phyloP scores from a whole-genome alignment of 1,284 basidiomycete species.

The Cerioporus squamosus region DNA sequence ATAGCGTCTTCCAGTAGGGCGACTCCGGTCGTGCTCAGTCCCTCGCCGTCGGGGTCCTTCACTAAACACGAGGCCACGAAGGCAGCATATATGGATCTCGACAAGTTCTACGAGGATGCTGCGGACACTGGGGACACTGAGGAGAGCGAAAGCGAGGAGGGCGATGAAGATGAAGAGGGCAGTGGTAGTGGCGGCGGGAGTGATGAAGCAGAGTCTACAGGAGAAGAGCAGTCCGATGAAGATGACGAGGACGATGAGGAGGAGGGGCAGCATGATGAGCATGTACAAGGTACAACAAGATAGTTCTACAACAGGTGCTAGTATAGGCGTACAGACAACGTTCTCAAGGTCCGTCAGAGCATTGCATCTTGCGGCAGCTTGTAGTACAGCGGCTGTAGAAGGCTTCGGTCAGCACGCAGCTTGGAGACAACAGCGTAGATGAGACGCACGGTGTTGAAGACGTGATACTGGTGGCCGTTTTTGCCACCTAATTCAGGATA shows the following conservation, averaged over 20 bases:
- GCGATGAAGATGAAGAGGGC: slow-evolving; percentile 29
- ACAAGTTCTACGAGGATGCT: slow-evolving; percentile 65
- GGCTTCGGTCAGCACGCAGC: background rate
- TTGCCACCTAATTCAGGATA: slow-evolving; percentile 63
- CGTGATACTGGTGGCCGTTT: slow-evolving; percentile 77
- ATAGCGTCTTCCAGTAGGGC: slow-evolving; percentile 28
- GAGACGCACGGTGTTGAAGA: slow-evolving; percentile 65
- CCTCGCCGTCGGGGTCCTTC: slow-evolving; percentile 48
- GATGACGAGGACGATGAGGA: slow-evolving; percentile 33
- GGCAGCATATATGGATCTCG: slow-evolving; percentile 61
- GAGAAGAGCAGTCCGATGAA: slow-evolving; percentile 38
- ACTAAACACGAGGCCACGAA: slow-evolving; percentile 43
- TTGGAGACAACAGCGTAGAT: background rate
- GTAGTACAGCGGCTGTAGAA: slow-evolving; percentile 67
- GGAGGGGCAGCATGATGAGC: slow-evolving; percentile 22
- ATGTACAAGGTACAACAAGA: slow-evolving; percentile 23
- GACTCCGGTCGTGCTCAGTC: slow-evolving; percentile 56
- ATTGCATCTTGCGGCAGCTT: slow-evolving; percentile 56
- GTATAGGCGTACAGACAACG: slow-evolving; percentile 4
- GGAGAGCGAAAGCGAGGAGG: slow-evolving; percentile 35
- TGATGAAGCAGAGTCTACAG: slow-evolving; percentile 19
- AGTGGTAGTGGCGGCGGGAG: slow-evolving; percentile 46
- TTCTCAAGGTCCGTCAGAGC: slow-evolving; percentile 38
- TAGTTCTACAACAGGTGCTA: slow-evolving; percentile 24
- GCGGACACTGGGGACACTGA: slow-evolving; percentile 34